These are phyloP conservation scores for Eimeria falciformis DNA, from an alignment of 169 alveolate genomes.

Conservation along the genomic window DNA sequence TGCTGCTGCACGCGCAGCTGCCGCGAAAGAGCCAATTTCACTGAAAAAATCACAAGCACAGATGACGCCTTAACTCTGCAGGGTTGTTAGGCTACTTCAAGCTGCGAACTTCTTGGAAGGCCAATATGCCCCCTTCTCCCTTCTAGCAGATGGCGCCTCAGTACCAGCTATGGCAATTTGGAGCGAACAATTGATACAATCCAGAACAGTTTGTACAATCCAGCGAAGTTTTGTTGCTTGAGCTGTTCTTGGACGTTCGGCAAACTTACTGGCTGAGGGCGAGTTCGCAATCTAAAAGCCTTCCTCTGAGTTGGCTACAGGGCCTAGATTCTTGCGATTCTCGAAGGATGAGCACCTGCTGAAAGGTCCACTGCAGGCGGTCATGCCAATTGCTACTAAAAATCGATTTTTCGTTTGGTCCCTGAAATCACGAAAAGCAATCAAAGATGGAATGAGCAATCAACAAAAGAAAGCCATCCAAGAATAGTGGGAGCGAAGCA, in stretches of 20 bases:
- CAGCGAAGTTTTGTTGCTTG: no score
- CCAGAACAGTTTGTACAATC: no score
- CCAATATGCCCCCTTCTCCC: no score
- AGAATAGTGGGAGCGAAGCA: no score
- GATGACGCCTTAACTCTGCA: no score
- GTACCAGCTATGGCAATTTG: no score
- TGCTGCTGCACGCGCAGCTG: constrained; percentile 79
- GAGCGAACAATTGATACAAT: no score
- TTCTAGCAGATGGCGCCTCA: no score
- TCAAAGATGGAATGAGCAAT: not conserved
- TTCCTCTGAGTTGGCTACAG: constrained; percentile 55
- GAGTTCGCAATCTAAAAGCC: constrained; percentile 67
- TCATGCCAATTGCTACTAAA: constrained; percentile 79
- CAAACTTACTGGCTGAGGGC: constrained; percentile 58
- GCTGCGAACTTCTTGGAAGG: no score
- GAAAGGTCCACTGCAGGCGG: constrained; percentile 78
- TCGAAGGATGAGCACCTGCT: constrained; percentile 62
- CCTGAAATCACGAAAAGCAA: constrained; percentile 15
- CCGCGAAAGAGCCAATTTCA: constrained; percentile 75
- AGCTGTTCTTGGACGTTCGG: no score
- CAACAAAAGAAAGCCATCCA: no score
- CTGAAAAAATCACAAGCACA: constrained; percentile 6
- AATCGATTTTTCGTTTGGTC: constrained; percentile 68
- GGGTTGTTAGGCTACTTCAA: no score
- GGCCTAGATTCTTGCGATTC: constrained; percentile 61